These are phyloP conservation scores for Luffa acutangula DNA, from an alignment of 306 rosid species.

Conservation along the genomic window DNA sequence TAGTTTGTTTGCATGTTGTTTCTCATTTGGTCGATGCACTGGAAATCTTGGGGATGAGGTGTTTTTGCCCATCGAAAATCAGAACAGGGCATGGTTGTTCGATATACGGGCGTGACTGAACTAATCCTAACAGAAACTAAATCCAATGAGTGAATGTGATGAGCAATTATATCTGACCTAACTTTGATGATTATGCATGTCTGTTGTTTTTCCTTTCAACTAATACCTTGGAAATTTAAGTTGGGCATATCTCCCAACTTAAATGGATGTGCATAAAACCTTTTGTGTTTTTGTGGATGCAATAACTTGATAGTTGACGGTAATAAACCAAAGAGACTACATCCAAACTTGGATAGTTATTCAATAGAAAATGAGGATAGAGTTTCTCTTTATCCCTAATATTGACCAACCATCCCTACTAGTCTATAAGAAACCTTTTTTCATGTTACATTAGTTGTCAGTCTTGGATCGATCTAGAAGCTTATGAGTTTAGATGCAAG, in stretches of 20 bases:
- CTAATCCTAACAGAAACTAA: slow-evolving; percentile 2
- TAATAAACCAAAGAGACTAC: background rate
- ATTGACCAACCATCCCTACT: background rate
- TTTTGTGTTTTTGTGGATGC: background rate
- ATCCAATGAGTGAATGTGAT: background rate
- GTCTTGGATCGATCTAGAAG: background rate
- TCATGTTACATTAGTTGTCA: background rate
- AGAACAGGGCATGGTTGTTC: background rate
- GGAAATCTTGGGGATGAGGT: background rate
- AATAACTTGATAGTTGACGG: background rate
- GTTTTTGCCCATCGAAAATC: background rate
- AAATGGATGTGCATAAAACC: background rate
- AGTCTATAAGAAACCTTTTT: background rate
- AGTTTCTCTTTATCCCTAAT: background rate
- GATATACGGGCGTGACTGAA: background rate
- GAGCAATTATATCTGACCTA: background rate
- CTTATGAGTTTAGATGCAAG: background rate
- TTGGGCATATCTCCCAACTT: no score
- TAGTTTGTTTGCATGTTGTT: background rate
- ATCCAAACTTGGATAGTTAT: background rate
- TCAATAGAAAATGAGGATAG: background rate
- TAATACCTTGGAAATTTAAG: background rate
- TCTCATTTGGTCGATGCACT: background rate
- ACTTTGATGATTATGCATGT: background rate
- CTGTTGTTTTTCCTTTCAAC: background rate